Conservation (phyloP, 106 monocot species). For the Chionographis japonica region DNA sequence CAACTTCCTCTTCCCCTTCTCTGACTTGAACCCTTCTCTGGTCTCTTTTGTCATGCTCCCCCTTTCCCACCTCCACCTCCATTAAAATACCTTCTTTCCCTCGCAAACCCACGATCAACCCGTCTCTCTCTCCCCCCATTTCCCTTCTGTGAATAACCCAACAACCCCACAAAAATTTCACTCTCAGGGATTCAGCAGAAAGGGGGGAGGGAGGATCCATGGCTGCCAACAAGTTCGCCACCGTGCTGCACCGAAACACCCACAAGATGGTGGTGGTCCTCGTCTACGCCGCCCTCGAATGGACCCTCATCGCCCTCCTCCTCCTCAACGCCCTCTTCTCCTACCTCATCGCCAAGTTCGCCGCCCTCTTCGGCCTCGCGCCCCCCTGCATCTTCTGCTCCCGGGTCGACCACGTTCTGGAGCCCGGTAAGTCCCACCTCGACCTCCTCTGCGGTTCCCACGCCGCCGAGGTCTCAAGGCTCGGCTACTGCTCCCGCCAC, state of each 20-base stretch:
- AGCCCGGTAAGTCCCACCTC: conserved; percentile 13
- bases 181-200: too few species aligned
- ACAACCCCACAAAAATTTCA: too few species aligned
- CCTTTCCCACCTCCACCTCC: too few species aligned
- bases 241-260: conserved; percentile 41
- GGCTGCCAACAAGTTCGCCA: conserved; percentile 59
- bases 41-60: too few species aligned
- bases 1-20: too few species aligned
- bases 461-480: conserved; percentile 46
- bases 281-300: conserved; percentile 66
- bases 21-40: too few species aligned
- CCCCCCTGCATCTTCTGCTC: conserved; percentile 84
- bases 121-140: too few species aligned
- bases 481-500: conserved; percentile 64
- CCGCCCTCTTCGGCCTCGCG: conserved; percentile 61
- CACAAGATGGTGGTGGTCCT: conserved; percentile 43
- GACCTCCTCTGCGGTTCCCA: conserved; percentile 63
- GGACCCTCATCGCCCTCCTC: conserved; percentile 73
- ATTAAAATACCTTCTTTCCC: too few species aligned
- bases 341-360: conserved; percentile 58
- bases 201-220: conserved; percentile 7
- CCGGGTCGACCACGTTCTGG: conserved; percentile 61
- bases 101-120: too few species aligned
- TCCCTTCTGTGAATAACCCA: too few species aligned
- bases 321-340: conserved; percentile 66